These are phyloP conservation scores for Microstegium vimineum DNA, from an alignment of 176 grass and related monocot species.

Conservation along the genomic window DNA sequence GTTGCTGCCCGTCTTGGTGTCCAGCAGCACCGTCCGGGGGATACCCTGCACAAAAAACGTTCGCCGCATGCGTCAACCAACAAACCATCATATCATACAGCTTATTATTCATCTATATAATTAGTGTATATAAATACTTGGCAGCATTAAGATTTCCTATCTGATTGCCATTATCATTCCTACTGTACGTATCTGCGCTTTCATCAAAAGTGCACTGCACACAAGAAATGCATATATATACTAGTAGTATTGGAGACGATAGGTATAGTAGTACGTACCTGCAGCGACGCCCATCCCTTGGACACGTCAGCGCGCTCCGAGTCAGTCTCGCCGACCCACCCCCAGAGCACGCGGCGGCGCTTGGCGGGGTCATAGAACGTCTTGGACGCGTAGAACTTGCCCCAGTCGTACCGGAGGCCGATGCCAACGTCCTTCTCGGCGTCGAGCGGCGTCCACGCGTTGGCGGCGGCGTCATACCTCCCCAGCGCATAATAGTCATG, in stretches of 20 bases:
- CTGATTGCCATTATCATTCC: too few relatives aligned
- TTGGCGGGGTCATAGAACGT: slow-evolving; percentile 77
- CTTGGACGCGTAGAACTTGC: slow-evolving; percentile 90
- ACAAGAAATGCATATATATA: too few relatives aligned
- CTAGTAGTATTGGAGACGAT: too few relatives aligned
- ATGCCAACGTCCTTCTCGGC: slow-evolving; percentile 48
- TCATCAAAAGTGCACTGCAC: too few relatives aligned
- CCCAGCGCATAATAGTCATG: slow-evolving; percentile 92
- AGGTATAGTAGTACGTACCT: too few relatives aligned
- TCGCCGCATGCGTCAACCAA: too few relatives aligned
- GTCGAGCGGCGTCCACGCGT: slow-evolving; percentile 63
- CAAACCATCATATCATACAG: too few relatives aligned
- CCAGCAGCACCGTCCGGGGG: slow-evolving; percentile 80
- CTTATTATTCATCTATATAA: too few relatives aligned
- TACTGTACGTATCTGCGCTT: too few relatives aligned
- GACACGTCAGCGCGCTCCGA: slow-evolving; percentile 66
- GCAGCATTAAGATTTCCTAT: too few relatives aligned
- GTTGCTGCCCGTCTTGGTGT: slow-evolving; percentile 69
- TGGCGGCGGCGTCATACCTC: slow-evolving; percentile 25
- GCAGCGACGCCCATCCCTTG: slow-evolving; percentile 91
- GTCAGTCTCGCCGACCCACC: slow-evolving; percentile 80
- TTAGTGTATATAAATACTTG: too few relatives aligned
- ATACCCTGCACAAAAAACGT: slow-evolving; percentile 65
- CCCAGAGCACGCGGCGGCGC: slow-evolving; percentile 73
- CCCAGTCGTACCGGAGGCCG: slow-evolving; percentile 92